phyloP scores from a whole-genome alignment of 345 rosid genomes.

The Eucalyptus rudis region DNA sequence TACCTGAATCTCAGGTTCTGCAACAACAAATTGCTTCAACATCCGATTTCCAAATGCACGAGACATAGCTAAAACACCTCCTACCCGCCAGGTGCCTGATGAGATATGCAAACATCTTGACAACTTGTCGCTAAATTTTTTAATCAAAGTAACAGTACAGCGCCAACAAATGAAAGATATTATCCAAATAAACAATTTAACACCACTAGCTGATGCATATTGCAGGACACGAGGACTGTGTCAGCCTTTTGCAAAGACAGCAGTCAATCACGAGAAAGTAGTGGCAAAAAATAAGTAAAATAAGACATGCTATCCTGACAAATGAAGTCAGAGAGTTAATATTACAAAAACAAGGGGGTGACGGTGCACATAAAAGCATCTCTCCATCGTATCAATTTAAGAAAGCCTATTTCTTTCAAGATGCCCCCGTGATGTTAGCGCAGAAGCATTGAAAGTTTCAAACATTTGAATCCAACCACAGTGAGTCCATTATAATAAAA shows the following conservation, averaged over 20 bases:
- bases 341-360: background rate
- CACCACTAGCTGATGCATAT: background rate
- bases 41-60: conserved; percentile 98
- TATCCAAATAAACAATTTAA: background rate
- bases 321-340: background rate
- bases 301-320: background rate
- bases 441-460: background rate
- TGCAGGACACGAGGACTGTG: background rate
- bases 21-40: conserved; percentile 96
- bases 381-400: background rate
- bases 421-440: background rate
- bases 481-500: background rate
- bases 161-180: background rate
- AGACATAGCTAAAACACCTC: conserved; percentile 99
- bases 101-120: background rate
- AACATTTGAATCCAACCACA: background rate
- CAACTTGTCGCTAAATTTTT: background rate
- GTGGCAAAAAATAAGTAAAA: background rate
- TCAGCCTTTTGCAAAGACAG: background rate
- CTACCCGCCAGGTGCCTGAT: conserved; percentile 98
- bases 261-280: background rate
- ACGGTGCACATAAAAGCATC: background rate
- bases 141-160: background rate
- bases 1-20: conserved; percentile 99
- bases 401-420: background rate